Percentiles rank a stretch among this genome's conserved stretches.
phyloP scores from a whole-genome alignment of 305 asterid species.

The Plantago coronopus region DNA sequence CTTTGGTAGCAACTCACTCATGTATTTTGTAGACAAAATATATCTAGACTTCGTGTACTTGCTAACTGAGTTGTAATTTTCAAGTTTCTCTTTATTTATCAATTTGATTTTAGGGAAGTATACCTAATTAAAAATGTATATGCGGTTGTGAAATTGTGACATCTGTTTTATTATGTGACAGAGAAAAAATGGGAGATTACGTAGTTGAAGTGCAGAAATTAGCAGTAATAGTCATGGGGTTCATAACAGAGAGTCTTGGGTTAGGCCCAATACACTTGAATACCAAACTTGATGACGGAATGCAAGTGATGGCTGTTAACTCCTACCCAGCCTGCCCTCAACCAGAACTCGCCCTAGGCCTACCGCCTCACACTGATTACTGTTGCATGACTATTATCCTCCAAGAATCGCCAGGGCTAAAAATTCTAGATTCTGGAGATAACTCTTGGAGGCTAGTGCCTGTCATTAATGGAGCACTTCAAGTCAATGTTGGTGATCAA shows the following conservation, averaged over 20 bases:
- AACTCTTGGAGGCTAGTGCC: conserved; percentile 30
- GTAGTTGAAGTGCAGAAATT: conserved; percentile 30
- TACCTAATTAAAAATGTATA: no score
- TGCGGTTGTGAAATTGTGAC: background rate
- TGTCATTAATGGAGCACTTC: conserved; percentile 16
- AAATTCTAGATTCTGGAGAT: conserved; percentile 23
- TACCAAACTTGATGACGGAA: conserved; percentile 31
- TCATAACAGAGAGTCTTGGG: conserved; percentile 39
- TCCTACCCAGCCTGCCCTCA: conserved; percentile 42
- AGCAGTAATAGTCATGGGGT: conserved; percentile 23
- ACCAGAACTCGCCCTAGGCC: conserved; percentile 35
- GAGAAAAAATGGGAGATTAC: conserved; percentile 43
- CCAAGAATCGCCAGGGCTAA: conserved; percentile 31
- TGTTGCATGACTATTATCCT: conserved; percentile 36
- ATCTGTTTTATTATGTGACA: conserved; percentile 6
- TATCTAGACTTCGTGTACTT: no score
- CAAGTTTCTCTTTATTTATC: no score
- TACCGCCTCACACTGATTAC: conserved; percentile 47
- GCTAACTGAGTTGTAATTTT: no score
- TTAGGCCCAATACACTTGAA: conserved; percentile 34
- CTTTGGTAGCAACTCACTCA: background rate
- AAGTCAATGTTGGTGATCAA: conserved; percentile 46
- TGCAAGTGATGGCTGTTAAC: conserved; percentile 40
- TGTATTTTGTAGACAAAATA: no score
- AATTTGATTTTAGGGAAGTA: no score